phyloP scores from a whole-genome alignment of 805 yeast genomes.

The Saturnispora sanitii region DNA sequence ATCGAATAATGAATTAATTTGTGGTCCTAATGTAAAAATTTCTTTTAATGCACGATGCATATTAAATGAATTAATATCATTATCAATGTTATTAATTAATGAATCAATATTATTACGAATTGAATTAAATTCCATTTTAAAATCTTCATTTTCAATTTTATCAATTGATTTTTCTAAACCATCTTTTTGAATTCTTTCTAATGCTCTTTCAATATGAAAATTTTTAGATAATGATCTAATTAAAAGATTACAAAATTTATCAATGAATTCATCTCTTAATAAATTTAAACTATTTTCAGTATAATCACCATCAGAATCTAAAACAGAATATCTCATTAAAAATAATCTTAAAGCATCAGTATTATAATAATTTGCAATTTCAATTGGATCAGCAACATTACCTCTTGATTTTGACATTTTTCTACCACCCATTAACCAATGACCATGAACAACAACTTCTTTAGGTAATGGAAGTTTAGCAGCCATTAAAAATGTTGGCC shows the following conservation, averaged over 20 bases:
- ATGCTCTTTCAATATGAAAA: slow-evolving; percentile 47
- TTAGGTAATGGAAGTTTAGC: slow-evolving; percentile 63
- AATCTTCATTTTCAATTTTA: slow-evolving; percentile 10
- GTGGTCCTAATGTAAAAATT: slow-evolving; percentile 50
- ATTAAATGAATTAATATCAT: slow-evolving; percentile 36
- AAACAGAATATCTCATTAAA: slow-evolving; percentile 62
- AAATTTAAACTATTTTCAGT: slow-evolving; percentile 43
- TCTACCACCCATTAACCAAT: slow-evolving; percentile 82
- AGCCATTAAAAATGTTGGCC: slow-evolving; percentile 90
- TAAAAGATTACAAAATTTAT: slow-evolving; percentile 74
- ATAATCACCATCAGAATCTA: slow-evolving; percentile 74
- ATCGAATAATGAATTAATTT: slow-evolving; percentile 62
- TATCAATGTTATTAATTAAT: slow-evolving; percentile 32
- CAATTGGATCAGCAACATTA: slow-evolving; percentile 86
- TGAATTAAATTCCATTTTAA: slow-evolving; percentile 14
- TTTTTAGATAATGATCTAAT: slow-evolving; percentile 64
- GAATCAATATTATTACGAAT: slow-evolving; percentile 28
- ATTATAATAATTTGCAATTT: slow-evolving; percentile 53
- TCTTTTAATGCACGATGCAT: slow-evolving; percentile 45
- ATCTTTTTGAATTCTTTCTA: slow-evolving; percentile 17
- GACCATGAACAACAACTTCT: slow-evolving; percentile 81
- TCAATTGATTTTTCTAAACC: slow-evolving; percentile 21
- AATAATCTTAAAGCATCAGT: slow-evolving; percentile 67
- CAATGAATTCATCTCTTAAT: slow-evolving; percentile 57
- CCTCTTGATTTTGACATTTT: slow-evolving; percentile 94